phyloP scores from a whole-genome alignment of 345 rosid species.

The Anastatica hierochuntica region DNA sequence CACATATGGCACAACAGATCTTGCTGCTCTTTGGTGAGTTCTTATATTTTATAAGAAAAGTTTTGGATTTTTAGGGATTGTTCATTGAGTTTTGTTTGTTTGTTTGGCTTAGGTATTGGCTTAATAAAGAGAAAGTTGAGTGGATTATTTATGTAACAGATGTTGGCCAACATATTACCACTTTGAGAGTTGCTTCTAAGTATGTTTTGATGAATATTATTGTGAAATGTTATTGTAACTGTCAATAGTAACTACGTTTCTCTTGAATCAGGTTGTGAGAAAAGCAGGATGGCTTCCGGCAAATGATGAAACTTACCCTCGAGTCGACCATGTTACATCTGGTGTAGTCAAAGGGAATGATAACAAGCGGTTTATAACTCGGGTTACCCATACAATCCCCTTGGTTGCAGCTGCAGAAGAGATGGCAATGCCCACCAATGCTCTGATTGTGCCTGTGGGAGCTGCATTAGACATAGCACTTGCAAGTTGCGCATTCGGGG shows the following conservation, averaged over 20 bases:
- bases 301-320: slow-evolving; percentile 45
- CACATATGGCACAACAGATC: slow-evolving; percentile 78
- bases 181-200: slow-evolving; percentile 63
- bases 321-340: slow-evolving; percentile 77
- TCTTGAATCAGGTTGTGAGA: slow-evolving; percentile 62
- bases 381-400: slow-evolving; percentile 70
- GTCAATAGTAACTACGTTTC: slow-evolving; percentile 4
- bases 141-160: slow-evolving; percentile 83
- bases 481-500: slow-evolving; percentile 96
- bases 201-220: slow-evolving; percentile 22
- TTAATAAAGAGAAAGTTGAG: slow-evolving; percentile 68
- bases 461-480: slow-evolving; percentile 95
- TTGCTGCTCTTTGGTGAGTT: slow-evolving; percentile 62
- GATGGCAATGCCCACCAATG: slow-evolving; percentile 47
- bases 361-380: slow-evolving; percentile 86
- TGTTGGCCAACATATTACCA: slow-evolving; percentile 73
- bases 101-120: no score
- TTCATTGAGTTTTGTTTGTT: no score
- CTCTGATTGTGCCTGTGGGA: slow-evolving; percentile 81
- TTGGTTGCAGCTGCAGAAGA: slow-evolving; percentile 40
- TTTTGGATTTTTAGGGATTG: no score
- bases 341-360: slow-evolving; percentile 98
- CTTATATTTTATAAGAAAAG: no score
- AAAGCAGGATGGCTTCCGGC: slow-evolving; percentile 88
- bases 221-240: background rate